Conservation (phyloP, 371 early-diverging fungal species). For the Mortierella sp. region DNA sequence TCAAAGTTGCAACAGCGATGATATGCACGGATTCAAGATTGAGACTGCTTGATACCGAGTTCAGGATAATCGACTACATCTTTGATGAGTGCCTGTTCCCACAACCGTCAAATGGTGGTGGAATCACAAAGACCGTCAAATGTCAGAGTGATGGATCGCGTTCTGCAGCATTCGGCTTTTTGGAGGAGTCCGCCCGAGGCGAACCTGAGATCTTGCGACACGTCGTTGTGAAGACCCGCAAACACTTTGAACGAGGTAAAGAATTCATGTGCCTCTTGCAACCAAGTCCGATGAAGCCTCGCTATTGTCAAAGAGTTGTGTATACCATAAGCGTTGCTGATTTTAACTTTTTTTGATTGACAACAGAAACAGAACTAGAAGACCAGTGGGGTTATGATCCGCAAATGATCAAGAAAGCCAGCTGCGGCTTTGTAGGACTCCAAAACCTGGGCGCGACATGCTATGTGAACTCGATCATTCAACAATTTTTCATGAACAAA, state of each 20-base stretch:
- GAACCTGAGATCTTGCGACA: constrained; percentile 37
- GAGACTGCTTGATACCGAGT: constrained; percentile 16
- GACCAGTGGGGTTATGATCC: constrained; percentile 60
- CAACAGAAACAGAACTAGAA: constrained; percentile 36
- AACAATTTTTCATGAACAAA: constrained; percentile 67
- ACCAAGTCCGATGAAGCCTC: not conserved
- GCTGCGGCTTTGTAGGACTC: constrained; percentile 61
- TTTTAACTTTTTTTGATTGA: not conserved
- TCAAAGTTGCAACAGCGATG: constrained; percentile 54
- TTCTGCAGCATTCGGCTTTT: constrained; percentile 53
- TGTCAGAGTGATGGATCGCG: constrained; percentile 48
- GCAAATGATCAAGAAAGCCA: constrained; percentile 51
- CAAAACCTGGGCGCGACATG: constrained; percentile 73
- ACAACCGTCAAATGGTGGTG: not conserved
- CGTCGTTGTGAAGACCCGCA: constrained; percentile 39
- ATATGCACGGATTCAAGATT: constrained; percentile 24
- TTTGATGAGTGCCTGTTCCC: constrained; percentile 52
- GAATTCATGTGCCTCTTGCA: not conserved
- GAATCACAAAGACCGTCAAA: constrained; percentile 14
- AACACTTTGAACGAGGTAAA: constrained; percentile 50
- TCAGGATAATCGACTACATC: constrained; percentile 31
- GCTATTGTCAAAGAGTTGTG: not conserved
- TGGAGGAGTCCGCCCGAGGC: constrained; percentile 45
- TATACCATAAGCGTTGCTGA: not conserved
- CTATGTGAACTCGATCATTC: constrained; percentile 69